Conservation (phyloP, 352 stramenopile genomes). For the Pythium pyrilobum region DNA sequence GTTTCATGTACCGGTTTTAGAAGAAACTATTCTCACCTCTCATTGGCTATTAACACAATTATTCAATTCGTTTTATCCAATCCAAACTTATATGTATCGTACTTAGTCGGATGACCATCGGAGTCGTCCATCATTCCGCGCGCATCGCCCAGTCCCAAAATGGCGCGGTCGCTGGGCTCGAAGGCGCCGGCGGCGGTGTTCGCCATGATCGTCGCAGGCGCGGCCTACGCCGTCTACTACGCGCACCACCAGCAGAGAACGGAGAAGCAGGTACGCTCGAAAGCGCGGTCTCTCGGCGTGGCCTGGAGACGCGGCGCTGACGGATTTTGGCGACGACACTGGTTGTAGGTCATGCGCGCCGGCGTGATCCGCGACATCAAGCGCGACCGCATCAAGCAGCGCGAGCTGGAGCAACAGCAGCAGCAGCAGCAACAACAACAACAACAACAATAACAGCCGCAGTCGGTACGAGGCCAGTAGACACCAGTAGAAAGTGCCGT, state of each 20-base stretch:
- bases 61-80: conserved; percentile 8
- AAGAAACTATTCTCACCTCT: neutral
- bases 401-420: conserved; percentile 35
- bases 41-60: neutral
- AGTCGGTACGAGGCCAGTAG: neutral
- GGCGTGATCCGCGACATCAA: conserved; percentile 81
- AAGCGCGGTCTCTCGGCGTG: neutral
- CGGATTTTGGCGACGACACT: neutral
- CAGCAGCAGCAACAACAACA: conserved; percentile 1
- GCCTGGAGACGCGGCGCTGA: neutral
- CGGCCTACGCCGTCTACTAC: conserved; percentile 65
- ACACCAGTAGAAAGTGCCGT: neutral
- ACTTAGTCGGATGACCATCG: conserved; percentile 2
- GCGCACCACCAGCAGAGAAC: conserved; percentile 70
- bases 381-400: conserved; percentile 52
- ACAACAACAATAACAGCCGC: neutral
- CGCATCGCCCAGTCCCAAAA: too few relatives aligned
- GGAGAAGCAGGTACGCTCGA: conserved; percentile 56
- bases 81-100: neutral
- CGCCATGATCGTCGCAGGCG: conserved; percentile 29
- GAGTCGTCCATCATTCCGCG: neutral
- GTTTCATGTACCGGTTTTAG: conserved; percentile 1
- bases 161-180: conserved; percentile 20
- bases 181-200: conserved; percentile 53
- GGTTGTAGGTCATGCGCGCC: conserved; percentile 43